Percentiles rank a stretch among this genome's conserved stretches.
Conservation (phyloP, 176 grass and related monocot species). For the Guadua angustifolia region DNA sequence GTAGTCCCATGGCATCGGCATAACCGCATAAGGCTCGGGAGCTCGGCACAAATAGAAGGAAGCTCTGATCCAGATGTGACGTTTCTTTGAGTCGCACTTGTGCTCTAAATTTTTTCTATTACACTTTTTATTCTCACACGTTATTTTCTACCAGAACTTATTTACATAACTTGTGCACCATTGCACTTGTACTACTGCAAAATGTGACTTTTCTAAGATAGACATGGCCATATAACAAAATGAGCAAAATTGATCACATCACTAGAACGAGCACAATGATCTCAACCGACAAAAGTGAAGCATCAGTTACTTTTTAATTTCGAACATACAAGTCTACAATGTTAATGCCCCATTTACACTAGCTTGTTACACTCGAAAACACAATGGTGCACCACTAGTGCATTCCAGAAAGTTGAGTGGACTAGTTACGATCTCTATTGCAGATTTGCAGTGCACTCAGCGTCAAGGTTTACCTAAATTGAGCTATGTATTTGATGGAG, state of each 20-base stretch:
- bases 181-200: too few species aligned
- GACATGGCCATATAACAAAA: background rate
- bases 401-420: background rate
- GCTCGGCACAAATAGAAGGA: too few species aligned
- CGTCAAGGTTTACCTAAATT: conserved; percentile 17
- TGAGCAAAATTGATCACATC: background rate
- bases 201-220: too few species aligned
- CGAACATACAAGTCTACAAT: background rate
- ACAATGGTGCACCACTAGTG: background rate
- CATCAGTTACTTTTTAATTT: background rate
- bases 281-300: background rate
- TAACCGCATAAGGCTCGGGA: too few species aligned
- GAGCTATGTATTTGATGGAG: conserved; percentile 23
- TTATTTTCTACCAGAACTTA: too few species aligned
- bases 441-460: background rate
- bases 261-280: background rate
- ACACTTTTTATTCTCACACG: too few species aligned
- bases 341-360: conserved; percentile 23
- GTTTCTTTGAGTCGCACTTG: too few species aligned
- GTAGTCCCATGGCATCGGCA: too few species aligned
- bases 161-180: too few species aligned
- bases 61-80: too few species aligned
- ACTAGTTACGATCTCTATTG: background rate
- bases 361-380: background rate
- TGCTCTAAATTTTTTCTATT: too few species aligned